These are phyloP conservation scores for Sicyos edulis DNA, from an alignment of 306 rosid genomes.

Conservation along the genomic window DNA sequence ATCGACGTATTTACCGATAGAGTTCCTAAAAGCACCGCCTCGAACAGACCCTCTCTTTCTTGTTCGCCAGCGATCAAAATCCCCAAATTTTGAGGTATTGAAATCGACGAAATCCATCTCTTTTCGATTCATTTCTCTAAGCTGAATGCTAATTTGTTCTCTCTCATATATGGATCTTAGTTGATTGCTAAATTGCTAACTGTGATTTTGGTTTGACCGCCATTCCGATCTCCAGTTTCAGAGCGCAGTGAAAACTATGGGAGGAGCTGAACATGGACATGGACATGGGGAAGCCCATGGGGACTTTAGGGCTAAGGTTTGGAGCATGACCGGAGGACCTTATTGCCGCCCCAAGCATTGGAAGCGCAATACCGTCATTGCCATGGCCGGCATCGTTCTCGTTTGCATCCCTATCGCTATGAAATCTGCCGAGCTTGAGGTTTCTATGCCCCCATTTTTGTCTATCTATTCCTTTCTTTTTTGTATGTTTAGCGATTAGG, in stretches of 20 bases:
- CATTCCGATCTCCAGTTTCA: slow-evolving; percentile 16
- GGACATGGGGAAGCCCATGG: slow-evolving; percentile 25
- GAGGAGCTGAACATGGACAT: slow-evolving; percentile 61
- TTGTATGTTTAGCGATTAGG: not conserved
- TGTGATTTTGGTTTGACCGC: not conserved
- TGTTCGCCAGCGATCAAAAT: slow-evolving; percentile 3
- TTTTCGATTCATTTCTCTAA: not conserved
- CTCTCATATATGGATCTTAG: not conserved
- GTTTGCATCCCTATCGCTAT: slow-evolving; percentile 91
- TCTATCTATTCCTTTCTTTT: not conserved
- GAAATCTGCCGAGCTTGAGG: slow-evolving; percentile 97
- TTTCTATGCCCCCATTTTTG: not conserved
- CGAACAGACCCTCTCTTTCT: not conserved
- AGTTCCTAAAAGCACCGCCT: too few relatives aligned
- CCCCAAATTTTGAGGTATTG: slow-evolving; percentile 6
- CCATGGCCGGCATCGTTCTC: slow-evolving; percentile 80
- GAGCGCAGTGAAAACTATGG: slow-evolving; percentile 35
- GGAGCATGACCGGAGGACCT: slow-evolving; percentile 95
- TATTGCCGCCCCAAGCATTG: slow-evolving; percentile 91
- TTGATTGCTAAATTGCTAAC: not conserved
- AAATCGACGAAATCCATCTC: not conserved
- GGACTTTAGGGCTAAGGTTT: slow-evolving; percentile 83
- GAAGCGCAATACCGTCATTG: slow-evolving; percentile 90
- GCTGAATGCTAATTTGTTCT: not conserved
- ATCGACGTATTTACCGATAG: too few relatives aligned